phyloP scores from a whole-genome alignment of 495 filamentous ascomycete species.

The Aspergillus diversus region DNA sequence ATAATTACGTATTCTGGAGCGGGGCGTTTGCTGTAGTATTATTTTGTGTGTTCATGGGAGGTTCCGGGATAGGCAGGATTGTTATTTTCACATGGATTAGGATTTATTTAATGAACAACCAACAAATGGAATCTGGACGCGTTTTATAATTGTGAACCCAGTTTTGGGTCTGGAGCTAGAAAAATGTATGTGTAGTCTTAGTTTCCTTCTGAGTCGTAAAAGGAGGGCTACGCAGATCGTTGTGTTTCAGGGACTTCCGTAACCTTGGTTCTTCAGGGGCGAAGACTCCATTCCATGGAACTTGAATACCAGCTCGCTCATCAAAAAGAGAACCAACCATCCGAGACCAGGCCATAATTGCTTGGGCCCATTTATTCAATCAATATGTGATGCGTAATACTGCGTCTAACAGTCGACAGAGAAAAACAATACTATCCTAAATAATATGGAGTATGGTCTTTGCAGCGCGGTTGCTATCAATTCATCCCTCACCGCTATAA shows the following conservation, averaged over 20 bases:
- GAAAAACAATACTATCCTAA: no score
- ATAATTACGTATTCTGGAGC: slow-evolving; percentile 2
- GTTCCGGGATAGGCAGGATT: not conserved
- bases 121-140: slow-evolving; percentile 1
- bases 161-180: not conserved
- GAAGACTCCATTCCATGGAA: not conserved
- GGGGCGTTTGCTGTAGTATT: slow-evolving; percentile 5
- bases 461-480: no score
- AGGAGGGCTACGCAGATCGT: not conserved
- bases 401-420: no score
- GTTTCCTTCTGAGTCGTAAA: not conserved
- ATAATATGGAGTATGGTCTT: no score
- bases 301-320: no score
- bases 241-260: slow-evolving; percentile 4
- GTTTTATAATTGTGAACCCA: not conserved
- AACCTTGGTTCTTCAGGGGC: not conserved
- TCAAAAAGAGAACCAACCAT: no score
- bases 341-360: no score
- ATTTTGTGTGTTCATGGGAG: slow-evolving; percentile 2
- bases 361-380: not conserved
- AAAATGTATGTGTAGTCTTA: not conserved
- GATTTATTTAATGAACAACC: not conserved
- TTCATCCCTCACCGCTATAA: not conserved
- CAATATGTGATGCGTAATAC: not conserved
- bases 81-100: slow-evolving; percentile 1